Base-by-base conservation (phyloP, 2,329 filamentous ascomycete species). In the Cytospora chrysosperma region DNA sequence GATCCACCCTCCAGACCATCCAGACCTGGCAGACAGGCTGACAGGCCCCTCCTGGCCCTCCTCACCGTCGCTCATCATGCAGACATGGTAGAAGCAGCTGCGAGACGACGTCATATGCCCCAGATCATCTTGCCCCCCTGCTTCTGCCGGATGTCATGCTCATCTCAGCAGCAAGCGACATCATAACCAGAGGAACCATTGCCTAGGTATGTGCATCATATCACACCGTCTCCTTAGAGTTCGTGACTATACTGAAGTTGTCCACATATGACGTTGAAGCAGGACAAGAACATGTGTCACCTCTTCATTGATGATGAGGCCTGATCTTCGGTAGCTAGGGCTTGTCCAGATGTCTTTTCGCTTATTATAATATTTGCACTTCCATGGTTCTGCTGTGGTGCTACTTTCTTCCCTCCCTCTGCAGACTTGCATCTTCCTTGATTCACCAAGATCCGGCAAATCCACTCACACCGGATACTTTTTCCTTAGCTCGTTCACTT, bases 221-320 rank as follows among this genome's bases (percentile, higher is more conserved):
- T 32, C 40, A 57, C 59, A 56, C 28, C 21, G 49, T 26, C 52
- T 55, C 37, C n/a, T 30, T 34, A 37, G 59, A 26, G 12, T 24
- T 34, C 47, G 4, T 53, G 49, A 28, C 19, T 52, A 61, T 49
- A 55, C 34, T 43, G 19, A 50, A 21, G 30, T 51, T 19, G 58
- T 9, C 50, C 50, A 60, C 59, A 64, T 61, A 64, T 64, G 63
- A 64, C 63, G 63, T 64, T 64, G 54, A 59, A 64, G 54, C 59
- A 54, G 63, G 63, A 64, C 63, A 64, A 49, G 63, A 59, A 64
- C 63, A 62, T 54, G 63, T 64, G 63, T 59, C 63, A 62, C 55
- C 59, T 28, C 54, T 53, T 50, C 24, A 62, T 58, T 62, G 63
- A 62, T 62, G 63, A 62, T 47, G 60, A 52, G 60, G 49, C 59